A percentile compares a stretch with the other conserved stretches of the same genome.
Evolutionary conservation across 2,329 filamentous ascomycete species (phyloP).

Genomic region (Alternaria infectoria): DNA sequence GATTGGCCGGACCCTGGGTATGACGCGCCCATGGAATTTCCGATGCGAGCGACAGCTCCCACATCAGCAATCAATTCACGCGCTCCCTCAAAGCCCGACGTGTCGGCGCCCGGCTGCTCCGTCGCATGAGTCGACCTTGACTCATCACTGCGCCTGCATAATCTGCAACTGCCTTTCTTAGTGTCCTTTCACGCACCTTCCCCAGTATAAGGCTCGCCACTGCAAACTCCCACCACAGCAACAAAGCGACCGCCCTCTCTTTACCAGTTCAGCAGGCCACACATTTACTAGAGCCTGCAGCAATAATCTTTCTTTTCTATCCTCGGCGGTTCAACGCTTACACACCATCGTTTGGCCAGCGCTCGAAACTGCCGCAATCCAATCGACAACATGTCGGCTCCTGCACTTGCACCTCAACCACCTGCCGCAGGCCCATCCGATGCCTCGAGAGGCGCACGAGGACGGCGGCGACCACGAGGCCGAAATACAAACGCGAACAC

Average conservation of each 20-base stretch:
- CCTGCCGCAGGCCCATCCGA: conserved; percentile 13
- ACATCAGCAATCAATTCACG: not conserved
- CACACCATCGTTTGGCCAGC: conserved; percentile 2
- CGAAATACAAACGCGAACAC: conserved; percentile 21
- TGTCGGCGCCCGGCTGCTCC: conserved; percentile 7
- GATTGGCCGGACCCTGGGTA: conserved; percentile 18
- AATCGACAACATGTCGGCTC: conserved; percentile 29
- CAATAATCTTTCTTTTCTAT: not conserved
- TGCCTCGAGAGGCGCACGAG: conserved; percentile 22
- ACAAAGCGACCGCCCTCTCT: conserved; percentile 8
- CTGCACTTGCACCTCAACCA: conserved; percentile 18
- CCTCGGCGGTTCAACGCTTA: not conserved
- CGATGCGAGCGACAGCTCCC: conserved; percentile 9
- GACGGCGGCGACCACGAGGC: conserved; percentile 31
- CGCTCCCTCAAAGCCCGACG: conserved; percentile 2
- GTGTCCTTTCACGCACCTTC: not conserved
- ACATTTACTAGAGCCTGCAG: conserved; percentile 38
- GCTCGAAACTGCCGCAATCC: not conserved
- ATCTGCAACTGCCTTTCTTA: conserved; percentile 11
- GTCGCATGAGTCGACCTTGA: conserved; percentile 14
- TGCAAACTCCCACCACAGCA: conserved; percentile 1
- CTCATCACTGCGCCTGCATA: conserved; percentile 10
- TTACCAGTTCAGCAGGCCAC: conserved; percentile 36
- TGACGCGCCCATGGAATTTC: conserved; percentile 37
- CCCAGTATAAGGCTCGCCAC: conserved; percentile 28